Evolutionary conservation across 495 filamentous ascomycete species (phyloP).

Genomic region (Hamigera avellanea): DNA sequence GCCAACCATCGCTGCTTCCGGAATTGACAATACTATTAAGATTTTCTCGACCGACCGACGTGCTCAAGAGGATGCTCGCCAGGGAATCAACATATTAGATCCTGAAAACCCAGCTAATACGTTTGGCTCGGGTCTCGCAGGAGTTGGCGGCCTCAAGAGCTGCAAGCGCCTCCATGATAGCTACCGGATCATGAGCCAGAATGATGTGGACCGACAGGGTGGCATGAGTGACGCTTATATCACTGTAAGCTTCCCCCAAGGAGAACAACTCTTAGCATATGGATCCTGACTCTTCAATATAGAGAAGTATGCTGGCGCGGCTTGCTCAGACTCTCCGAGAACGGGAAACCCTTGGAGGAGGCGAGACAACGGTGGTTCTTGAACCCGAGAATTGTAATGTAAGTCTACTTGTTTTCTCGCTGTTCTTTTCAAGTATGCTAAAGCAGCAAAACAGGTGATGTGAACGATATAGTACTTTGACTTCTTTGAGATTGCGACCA

Average conservation of each 20-base stretch:
- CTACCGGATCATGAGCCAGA: slow-evolving; percentile 54
- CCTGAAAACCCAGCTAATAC: slow-evolving; percentile 27
- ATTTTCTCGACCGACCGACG: slow-evolving; percentile 57
- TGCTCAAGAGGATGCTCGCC: slow-evolving; percentile 45
- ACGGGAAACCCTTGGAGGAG: slow-evolving; percentile 13
- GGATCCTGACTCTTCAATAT: slow-evolving; percentile 6
- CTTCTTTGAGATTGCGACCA: background rate
- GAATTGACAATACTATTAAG: slow-evolving; percentile 68
- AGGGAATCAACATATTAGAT: slow-evolving; percentile 43
- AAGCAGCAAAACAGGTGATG: slow-evolving; percentile 3
- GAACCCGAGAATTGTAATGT: slow-evolving; percentile 24
- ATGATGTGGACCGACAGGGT: slow-evolving; percentile 50
- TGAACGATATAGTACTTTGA: slow-evolving; percentile 2
- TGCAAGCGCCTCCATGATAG: slow-evolving; percentile 47
- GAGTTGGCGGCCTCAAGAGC: slow-evolving; percentile 37
- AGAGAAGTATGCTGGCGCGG: slow-evolving; percentile 50
- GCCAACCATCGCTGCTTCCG: slow-evolving; percentile 56
- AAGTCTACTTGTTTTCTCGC: slow-evolving; percentile 2
- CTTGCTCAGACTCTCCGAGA: slow-evolving; percentile 37
- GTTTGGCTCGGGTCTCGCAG: slow-evolving; percentile 8
- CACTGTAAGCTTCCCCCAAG: slow-evolving; percentile 37
- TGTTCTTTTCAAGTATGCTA: too few relatives aligned
- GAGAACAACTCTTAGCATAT: too few relatives aligned
- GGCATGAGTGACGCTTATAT: slow-evolving; percentile 51
- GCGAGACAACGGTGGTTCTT: slow-evolving; percentile 13